Evolutionary conservation across 2,329 filamentous ascomycete species (phyloP), one percentile per base, ranked within the genome.

Genomic region (Mariannaea elegans): DNA sequence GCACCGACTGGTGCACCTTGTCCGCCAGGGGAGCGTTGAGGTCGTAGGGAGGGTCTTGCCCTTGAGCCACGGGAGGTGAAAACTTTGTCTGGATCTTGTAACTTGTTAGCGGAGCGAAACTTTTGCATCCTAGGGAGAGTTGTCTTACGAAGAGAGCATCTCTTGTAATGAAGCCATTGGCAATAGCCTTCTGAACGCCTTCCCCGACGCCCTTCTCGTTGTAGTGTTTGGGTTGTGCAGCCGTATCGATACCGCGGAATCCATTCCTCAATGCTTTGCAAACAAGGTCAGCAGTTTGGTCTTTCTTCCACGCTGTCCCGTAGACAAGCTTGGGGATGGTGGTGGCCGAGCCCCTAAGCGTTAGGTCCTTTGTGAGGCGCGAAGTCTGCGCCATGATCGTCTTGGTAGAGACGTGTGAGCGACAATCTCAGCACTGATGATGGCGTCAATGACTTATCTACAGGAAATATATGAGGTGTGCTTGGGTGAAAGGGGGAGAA

Each of bases 271-370:
- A 72, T 2, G 92, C 92, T 63, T 83, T 76, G 67, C 89, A 85
- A 19, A 95, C 91, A 3, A 94, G 81, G 54, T 84, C 79, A 18
- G 84, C 82, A 0, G 90, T 93, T 16, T 77, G 77, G 1, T 89
- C 86, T 69, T 90, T 89, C 75, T 95, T 95, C 91, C 92, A 94
- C n/a, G 92, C 92, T 2, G 92, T 94, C 50, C 92, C 92, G 73
- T 95, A 95, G 63, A 95, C 69, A 27, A 88, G 78, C 62, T 79
- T 81, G 5, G 84, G 84, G 66, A 86, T 81, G 14, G 68, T 72
- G 39, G 74, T 75, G 23, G 72, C 64, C 44, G 65, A 66, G 8
- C 72, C 70, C 44, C 68, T 69, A 19, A 77, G 71, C 19, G 68
- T 68, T 27, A 78, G 62, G 36, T 77, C 75, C 38, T 69, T 73